Evolutionary conservation across 2,329 filamentous ascomycete genomes (phyloP), one percentile per base, ranked within the genome.

Genomic region (Purpureocillium lavendulum): DNA sequence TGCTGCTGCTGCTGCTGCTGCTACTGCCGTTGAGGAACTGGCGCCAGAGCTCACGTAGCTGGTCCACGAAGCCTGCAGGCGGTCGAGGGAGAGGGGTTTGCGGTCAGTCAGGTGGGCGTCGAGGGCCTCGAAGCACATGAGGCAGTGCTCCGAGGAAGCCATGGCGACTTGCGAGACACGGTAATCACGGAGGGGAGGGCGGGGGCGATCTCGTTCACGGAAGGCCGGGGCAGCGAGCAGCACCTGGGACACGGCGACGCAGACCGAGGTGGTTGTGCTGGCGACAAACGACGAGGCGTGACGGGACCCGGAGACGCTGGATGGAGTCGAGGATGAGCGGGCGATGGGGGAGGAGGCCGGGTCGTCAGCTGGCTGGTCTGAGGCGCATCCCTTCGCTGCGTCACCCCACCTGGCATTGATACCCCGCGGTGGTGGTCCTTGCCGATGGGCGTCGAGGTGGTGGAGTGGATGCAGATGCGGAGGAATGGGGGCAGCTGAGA

Each of bases 51-150:
- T 30, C 29, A 14, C 29, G 12, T 54, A 74, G 35, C 61, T 58
- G 33, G 61, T 56, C 57, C 67, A 94, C 7, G 83, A 77, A 14
- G 77, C 67, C 63, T 90, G 77, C 44, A 95, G 73, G 47, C 82
- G 71, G 33, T 69, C 60, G 17, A 97, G 77, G 36, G 69, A 71
- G 51, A 88, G 69, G 10, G 84, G 67, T 42, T 80, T 70, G 45
- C 82, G 81, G 47, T 74, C 67, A 49, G 87, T 76, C 49, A 94
- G 85, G 44, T 80, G 76, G 39, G 89, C 83, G 36, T 78, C 73
- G 30, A 98, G 79, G 31, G 73, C 73, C 65, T 98, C 92, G 70
- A 98, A 97, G 69, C 89, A 96, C 64, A 82, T 89, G 55, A 90
- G 80, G 63, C 89, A 96, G 64, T 97, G 90, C 43, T 82, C 82